phyloP scores from a whole-genome alignment of 805 yeast genomes.

The Lipomyces starkeyi region DNA sequence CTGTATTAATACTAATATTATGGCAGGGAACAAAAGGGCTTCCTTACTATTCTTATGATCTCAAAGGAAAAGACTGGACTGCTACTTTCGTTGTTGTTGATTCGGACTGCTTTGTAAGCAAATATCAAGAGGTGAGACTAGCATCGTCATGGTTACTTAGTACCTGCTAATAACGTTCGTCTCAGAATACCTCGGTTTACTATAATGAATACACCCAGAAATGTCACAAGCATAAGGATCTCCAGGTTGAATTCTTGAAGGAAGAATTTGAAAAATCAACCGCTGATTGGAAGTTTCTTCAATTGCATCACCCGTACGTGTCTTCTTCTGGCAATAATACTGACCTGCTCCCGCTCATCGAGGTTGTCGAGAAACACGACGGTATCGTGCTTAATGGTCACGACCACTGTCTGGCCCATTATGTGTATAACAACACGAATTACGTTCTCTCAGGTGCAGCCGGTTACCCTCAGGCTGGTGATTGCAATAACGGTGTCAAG shows the following conservation, averaged over 20 bases:
- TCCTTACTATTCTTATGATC: conserved; percentile 4
- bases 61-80: conserved; percentile 1
- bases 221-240: too few relatives aligned
- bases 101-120: background rate
- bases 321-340: too few relatives aligned
- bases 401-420: conserved; percentile 2
- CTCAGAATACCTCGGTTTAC: too few relatives aligned
- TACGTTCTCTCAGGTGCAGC: conserved; percentile 7
- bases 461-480: conserved; percentile 9
- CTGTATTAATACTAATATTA: background rate
- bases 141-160: too few relatives aligned
- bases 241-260: background rate
- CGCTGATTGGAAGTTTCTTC: too few relatives aligned
- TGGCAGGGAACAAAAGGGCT: background rate
- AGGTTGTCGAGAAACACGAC: too few relatives aligned
- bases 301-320: too few relatives aligned
- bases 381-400: too few relatives aligned
- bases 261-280: too few relatives aligned
- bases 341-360: too few relatives aligned
- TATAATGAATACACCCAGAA: too few relatives aligned
- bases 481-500: conserved; percentile 3
- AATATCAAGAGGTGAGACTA: background rate
- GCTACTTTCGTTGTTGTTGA: conserved; percentile 5
- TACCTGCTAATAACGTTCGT: too few relatives aligned
- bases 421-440: background rate